Evolutionary conservation across 129 eudicot genomes (phyloP).

Genomic region (Lonicera japonica): DNA sequence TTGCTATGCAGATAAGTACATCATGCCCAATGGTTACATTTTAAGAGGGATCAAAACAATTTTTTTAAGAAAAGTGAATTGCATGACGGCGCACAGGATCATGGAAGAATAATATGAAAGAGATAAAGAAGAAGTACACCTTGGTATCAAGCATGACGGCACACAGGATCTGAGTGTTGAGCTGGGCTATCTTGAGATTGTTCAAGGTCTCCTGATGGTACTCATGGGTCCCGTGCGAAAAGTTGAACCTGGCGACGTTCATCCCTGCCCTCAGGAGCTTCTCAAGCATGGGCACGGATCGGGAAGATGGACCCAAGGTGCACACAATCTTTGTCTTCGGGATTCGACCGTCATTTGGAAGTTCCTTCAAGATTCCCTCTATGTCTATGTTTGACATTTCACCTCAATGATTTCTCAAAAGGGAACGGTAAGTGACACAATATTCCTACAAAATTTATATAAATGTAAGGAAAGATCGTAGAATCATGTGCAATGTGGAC

Average conservation of each 20-base stretch:
- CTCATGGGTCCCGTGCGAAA: conserved; percentile 88
- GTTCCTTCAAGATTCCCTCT: conserved; percentile 75
- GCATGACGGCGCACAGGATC: too few relatives aligned
- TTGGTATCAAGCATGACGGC: conserved; percentile 85
- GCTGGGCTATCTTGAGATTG: conserved; percentile 67
- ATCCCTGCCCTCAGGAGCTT: conserved; percentile 86
- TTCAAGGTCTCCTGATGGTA: conserved; percentile 84
- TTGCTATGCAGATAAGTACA: conserved; percentile 9
- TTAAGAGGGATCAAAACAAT: not conserved
- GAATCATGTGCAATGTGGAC: too few relatives aligned
- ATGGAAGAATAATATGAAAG: too few relatives aligned
- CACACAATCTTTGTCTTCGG: conserved; percentile 89
- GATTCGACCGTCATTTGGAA: conserved; percentile 51
- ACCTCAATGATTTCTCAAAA: conserved; percentile 9
- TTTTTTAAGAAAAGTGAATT: too few relatives aligned
- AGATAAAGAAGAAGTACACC: conserved; percentile 17
- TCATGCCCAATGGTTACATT: not conserved
- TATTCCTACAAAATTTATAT: too few relatives aligned
- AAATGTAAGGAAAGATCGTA: too few relatives aligned
- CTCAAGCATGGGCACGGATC: conserved; percentile 74
- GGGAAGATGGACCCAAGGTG: conserved; percentile 84
- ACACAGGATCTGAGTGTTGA: conserved; percentile 67
- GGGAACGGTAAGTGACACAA: not conserved
- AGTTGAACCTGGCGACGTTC: conserved; percentile 87
- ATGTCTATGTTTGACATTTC: conserved; percentile 87